These are phyloP conservation scores for Sherardia arvensis DNA, from an alignment of 257 asterid genomes.

Conservation along the genomic window DNA sequence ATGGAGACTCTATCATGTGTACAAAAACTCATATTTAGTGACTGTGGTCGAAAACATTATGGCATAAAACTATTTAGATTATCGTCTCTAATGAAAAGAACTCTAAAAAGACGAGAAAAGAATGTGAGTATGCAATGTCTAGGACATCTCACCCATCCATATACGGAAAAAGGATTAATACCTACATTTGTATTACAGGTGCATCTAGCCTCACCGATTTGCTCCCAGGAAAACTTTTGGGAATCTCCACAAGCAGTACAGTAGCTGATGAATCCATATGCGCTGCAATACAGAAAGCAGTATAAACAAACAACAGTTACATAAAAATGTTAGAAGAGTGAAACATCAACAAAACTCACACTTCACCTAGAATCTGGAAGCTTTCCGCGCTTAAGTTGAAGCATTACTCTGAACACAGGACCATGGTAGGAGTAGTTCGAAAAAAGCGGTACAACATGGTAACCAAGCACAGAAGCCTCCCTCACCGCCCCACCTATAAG, in stretches of 20 bases:
- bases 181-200: slow-evolving; percentile 53
- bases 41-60: background rate
- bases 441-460: slow-evolving; percentile 78
- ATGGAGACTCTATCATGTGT: background rate
- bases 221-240: slow-evolving; percentile 47
- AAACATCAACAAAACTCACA: slow-evolving; percentile 3
- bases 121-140: background rate
- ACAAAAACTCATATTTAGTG: background rate
- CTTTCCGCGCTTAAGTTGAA: slow-evolving; percentile 76
- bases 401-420: slow-evolving; percentile 80
- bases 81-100: background rate
- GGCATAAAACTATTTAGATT: background rate
- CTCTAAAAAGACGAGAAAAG: background rate
- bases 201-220: slow-evolving; percentile 61
- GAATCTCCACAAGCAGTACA: slow-evolving; percentile 73
- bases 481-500: slow-evolving; percentile 88
- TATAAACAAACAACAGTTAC: slow-evolving; percentile 4
- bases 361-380: slow-evolving; percentile 47
- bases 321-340: background rate
- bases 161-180: slow-evolving; percentile 1
- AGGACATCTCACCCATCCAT: background rate
- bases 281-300: slow-evolving; percentile 29
- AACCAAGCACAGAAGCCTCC: slow-evolving; percentile 82
- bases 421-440: slow-evolving; percentile 94
- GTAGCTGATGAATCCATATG: slow-evolving; percentile 71